Percentiles rank a stretch among this genome's conserved stretches.
Conservation (phyloP, 305 asterid species). For the Nicotiana rustica region DNA sequence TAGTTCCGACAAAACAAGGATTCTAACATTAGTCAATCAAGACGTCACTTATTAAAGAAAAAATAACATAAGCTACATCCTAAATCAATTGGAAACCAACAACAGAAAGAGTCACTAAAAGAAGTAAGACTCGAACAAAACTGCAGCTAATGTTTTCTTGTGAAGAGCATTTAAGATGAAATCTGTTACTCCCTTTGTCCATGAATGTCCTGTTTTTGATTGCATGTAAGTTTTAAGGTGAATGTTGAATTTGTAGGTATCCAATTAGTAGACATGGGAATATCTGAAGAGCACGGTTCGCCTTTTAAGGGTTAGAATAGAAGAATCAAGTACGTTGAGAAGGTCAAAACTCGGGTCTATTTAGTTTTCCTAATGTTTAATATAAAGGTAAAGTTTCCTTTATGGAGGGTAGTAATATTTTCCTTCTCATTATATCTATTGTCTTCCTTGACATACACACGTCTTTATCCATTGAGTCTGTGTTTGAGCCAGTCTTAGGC, state of each 20-base stretch:
- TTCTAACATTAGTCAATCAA: slow-evolving; percentile 21
- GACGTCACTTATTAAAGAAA: background rate
- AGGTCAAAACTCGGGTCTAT: background rate
- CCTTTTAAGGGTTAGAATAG: slow-evolving; percentile 18
- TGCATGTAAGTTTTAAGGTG: background rate
- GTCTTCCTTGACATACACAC: slow-evolving; percentile 21
- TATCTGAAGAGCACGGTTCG: background rate
- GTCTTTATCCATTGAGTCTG: background rate
- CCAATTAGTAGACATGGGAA: slow-evolving; percentile 1
- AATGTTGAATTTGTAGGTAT: slow-evolving; percentile 16
- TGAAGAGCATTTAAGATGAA: slow-evolving; percentile 4
- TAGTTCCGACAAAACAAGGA: slow-evolving; percentile 12
- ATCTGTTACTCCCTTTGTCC: slow-evolving; percentile 9
- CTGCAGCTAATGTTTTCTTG: slow-evolving; percentile 1
- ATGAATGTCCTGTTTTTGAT: slow-evolving; percentile 7
- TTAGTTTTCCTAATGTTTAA: background rate
- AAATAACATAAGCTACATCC: slow-evolving; percentile 3
- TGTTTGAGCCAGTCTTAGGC: background rate
- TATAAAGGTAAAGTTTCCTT: slow-evolving; percentile 2
- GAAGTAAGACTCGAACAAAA: background rate
- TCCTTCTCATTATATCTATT: background rate
- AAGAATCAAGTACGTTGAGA: slow-evolving; percentile 9
- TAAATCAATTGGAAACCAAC: slow-evolving; percentile 6
- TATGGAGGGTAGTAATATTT: background rate
- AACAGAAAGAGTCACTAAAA: background rate